A percentile compares a stretch with the other conserved stretches of the same genome.
These are phyloP conservation scores for Acanthamoeba culbertsoni DNA, from an alignment of 208 protist species.

Conservation along the genomic window DNA sequence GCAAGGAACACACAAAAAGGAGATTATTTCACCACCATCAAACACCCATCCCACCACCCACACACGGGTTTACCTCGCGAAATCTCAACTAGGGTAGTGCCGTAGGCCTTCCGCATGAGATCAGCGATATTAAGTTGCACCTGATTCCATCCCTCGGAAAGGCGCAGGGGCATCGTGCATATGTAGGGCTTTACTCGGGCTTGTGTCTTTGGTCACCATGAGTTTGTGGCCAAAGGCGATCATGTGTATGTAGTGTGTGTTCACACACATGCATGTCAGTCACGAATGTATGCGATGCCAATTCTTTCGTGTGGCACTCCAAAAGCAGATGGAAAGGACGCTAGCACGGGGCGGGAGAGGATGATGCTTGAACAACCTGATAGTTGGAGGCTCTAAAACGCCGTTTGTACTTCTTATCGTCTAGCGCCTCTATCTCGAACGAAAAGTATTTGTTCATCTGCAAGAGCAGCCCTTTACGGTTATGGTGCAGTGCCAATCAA, in stretches of 20 bases:
- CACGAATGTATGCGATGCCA: too few species aligned
- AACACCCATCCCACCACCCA: too few species aligned
- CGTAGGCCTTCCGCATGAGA: constrained; percentile 97
- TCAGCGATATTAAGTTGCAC: constrained; percentile 99
- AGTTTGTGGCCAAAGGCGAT: too few species aligned
- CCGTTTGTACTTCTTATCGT: constrained; percentile 98
- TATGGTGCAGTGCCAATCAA: not conserved
- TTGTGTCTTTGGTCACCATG: too few species aligned
- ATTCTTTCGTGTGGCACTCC: too few species aligned
- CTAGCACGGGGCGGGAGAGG: not conserved
- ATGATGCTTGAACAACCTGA: constrained; percentile 78
- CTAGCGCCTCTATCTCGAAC: constrained; percentile 98
- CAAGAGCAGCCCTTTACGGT: not conserved
- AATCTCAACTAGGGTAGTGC: constrained; percentile 99
- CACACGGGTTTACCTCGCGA: constrained; percentile 84
- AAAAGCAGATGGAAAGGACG: too few species aligned
- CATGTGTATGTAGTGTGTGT: too few species aligned
- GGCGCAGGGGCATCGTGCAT: constrained; percentile 99
- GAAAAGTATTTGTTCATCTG: constrained; percentile 98
- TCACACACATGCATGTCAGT: too few species aligned
- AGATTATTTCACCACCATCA: too few species aligned
- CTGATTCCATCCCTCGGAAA: constrained; percentile 99
- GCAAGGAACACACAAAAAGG: not conserved
- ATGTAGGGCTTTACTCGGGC: constrained; percentile 99
- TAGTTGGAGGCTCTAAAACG: constrained; percentile 99